Conservation (phyloP, 768 basidiomycete species). For the Leccinum variicolor region DNA sequence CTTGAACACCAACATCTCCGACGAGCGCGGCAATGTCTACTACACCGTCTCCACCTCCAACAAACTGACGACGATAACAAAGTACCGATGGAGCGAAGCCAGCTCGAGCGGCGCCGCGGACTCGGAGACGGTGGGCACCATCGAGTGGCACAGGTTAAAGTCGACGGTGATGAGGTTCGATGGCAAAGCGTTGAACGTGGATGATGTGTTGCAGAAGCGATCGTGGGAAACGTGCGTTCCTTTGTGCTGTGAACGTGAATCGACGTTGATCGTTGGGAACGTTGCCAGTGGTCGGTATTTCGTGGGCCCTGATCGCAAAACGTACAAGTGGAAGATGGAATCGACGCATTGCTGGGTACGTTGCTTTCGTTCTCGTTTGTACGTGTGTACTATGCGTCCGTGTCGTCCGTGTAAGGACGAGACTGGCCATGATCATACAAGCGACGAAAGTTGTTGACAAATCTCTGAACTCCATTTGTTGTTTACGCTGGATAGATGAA, state of each 20-base stretch:
- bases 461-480: not conserved
- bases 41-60: constrained; percentile 22
- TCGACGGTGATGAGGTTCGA: constrained; percentile 12
- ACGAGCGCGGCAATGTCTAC: constrained; percentile 16
- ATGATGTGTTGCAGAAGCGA: constrained; percentile 12
- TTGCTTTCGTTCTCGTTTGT: not conserved
- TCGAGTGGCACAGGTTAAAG: constrained; percentile 22
- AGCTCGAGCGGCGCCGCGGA: constrained; percentile 1
- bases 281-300: constrained; percentile 31
- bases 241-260: not conserved
- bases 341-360: constrained; percentile 25
- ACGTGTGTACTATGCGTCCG: not conserved
- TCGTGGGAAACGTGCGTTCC: constrained; percentile 17
- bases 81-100: constrained; percentile 17
- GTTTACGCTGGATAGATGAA: constrained; percentile 14
- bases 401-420: too few species aligned
- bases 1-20: constrained; percentile 20
- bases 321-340: constrained; percentile 33
- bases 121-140: constrained; percentile 21
- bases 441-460: not conserved
- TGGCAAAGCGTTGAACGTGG: constrained; percentile 8
- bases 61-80: constrained; percentile 25
- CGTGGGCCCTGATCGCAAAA: constrained; percentile 26
- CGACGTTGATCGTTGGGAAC: not conserved
- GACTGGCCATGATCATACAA: not conserved